These are phyloP conservation scores for Geum urbanum DNA, from an alignment of 306 rosid species.

Conservation along the genomic window DNA sequence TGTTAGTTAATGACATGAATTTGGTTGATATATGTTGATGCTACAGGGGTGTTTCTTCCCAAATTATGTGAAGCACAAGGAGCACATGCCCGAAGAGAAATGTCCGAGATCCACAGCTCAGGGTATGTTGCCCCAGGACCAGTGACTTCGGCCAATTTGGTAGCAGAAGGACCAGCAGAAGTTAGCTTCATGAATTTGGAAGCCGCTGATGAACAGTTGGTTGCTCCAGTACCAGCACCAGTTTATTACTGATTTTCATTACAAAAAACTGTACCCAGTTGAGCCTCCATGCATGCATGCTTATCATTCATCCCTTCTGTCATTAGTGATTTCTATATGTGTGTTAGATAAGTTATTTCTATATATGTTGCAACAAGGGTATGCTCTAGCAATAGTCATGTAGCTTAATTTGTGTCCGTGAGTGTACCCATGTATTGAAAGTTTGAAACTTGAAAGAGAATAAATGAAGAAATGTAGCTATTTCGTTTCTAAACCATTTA, in stretches of 20 bases:
- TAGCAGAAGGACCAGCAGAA: conserved; percentile 20
- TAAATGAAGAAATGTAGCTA: neutral
- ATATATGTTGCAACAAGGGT: neutral
- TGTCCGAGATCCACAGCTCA: conserved; percentile 74
- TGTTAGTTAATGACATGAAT: neutral
- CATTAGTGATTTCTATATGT: neutral
- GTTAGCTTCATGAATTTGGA: conserved; percentile 8
- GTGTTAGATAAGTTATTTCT: neutral
- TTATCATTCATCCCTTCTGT: neutral
- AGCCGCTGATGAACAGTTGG: neutral
- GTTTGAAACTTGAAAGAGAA: too few relatives aligned
- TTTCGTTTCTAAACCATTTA: neutral
- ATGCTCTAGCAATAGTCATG: neutral
- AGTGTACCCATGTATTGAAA: neutral
- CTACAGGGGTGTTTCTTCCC: conserved; percentile 80
- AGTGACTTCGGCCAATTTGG: conserved; percentile 23
- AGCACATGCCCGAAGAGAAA: conserved; percentile 40
- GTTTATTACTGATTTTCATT: neutral
- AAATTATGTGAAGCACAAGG: conserved; percentile 62
- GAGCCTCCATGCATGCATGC: neutral
- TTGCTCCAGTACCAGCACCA: conserved; percentile 4
- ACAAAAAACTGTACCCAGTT: neutral
- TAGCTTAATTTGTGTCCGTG: neutral
- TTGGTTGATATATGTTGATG: neutral
- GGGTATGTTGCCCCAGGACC: conserved; percentile 70